Evolutionary conservation across 1,139 yeast genomes (phyloP), one percentile per base, ranked within the genome.

Genomic region (Kodamaea suecica): DNA sequence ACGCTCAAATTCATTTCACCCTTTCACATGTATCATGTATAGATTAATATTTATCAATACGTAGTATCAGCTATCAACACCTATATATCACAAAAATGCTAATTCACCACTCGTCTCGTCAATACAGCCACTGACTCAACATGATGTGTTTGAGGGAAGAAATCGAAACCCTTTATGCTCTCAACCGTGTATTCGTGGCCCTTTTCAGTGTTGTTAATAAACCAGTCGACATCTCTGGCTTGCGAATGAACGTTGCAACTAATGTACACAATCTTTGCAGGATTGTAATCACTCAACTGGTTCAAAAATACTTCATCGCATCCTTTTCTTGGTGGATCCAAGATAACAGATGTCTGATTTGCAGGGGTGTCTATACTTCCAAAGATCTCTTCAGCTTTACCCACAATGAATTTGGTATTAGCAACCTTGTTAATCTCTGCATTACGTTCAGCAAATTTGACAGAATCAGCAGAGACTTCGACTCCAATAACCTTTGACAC

Each of bases 221-320:
- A 83, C 70, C 82, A 88, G 46, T 87, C 94, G 32, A 92, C 61
- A 57, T 92, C 98, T 50, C 97, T 70, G 4, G 97, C 97, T 61
- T 92, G 98, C 8, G 97, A 87, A 61, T 92, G 97, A 34, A 92
- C 98, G 56, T 94, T 92, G 66, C 98, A 92, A 44, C 96, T 86
- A 36, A 92, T 86, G 61, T 92, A 92, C 15, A 92, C 95, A 37
- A 92, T 78, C 48, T 80, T 82, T 10, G 85, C 84, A 3, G 98
- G 97, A 44, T 76, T 70, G 61, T 84, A 92, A 13, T 71, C 84
- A 13, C 94, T 75, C 41, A 92, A 69, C 63, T 92, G 98, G 45
- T 83, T 78, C 59, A 92, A 69, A 52, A 92, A 92, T 7, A 80
- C 79, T 37, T 80, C 83, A 57, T 90, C 97, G 59, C 97, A 90